Evolutionary conservation across 805 yeast genomes (phyloP).

Genomic region (Barnettozyma sucrosica): DNA sequence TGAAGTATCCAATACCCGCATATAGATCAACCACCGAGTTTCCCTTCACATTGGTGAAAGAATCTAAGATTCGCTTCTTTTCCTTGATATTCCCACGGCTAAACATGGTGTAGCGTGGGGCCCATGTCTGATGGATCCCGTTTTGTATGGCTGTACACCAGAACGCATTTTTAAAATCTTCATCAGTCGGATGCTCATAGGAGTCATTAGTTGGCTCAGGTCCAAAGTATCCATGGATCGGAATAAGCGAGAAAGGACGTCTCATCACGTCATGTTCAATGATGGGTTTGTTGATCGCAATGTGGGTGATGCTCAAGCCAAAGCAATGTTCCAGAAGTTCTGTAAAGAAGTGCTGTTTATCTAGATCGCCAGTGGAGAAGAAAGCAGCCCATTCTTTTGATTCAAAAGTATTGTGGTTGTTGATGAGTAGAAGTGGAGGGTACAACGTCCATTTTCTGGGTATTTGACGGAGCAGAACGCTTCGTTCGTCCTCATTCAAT

Average conservation of each 20-base stretch:
- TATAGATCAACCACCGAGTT: conserved; percentile 61
- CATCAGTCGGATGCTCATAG: conserved; percentile 32
- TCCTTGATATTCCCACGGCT: conserved; percentile 83
- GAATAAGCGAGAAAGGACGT: conserved; percentile 54
- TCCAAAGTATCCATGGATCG: conserved; percentile 66
- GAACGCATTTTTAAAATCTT: conserved; percentile 47
- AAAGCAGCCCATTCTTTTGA: conserved; percentile 30
- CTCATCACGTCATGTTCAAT: conserved; percentile 49
- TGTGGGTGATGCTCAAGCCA: conserved; percentile 40
- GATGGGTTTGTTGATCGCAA: conserved; percentile 72
- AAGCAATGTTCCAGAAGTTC: conserved; percentile 20
- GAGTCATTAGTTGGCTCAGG: conserved; percentile 27
- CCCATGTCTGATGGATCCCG: conserved; percentile 76
- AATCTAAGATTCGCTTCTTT: conserved; percentile 55
- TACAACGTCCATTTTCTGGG: conserved; percentile 60
- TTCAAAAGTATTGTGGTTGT: conserved; percentile 43
- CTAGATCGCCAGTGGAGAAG: conserved; percentile 10
- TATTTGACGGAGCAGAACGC: conserved; percentile 9
- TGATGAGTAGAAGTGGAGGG: conserved; percentile 60
- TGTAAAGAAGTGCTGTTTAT: conserved; percentile 15
- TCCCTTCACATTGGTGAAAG: conserved; percentile 31
- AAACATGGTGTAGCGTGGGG: conserved; percentile 82
- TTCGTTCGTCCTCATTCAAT: background rate
- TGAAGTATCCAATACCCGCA: conserved; percentile 83
- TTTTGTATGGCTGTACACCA: conserved; percentile 74